phyloP scores from a whole-genome alignment of 345 rosid species.

The Sisymbrium irio region DNA sequence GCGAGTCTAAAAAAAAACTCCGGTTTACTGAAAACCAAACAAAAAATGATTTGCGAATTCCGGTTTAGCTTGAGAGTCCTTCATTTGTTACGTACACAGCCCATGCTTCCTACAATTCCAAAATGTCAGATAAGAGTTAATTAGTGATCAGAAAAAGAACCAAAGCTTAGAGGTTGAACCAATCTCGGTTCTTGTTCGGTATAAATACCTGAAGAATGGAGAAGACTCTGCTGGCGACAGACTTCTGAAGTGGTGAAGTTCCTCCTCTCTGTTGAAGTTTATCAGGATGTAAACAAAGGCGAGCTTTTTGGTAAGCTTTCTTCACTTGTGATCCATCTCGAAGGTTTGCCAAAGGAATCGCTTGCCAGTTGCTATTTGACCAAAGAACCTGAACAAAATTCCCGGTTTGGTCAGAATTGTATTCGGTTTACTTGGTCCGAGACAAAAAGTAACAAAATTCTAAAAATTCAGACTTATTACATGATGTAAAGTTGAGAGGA shows the following conservation, averaged over 20 bases:
- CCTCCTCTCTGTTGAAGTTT: constrained; percentile 85
- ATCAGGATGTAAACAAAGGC: constrained; percentile 93
- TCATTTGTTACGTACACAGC: constrained; percentile 56
- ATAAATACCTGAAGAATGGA: constrained; percentile 69
- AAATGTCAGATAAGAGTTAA: not conserved
- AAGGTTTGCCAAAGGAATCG: constrained; percentile 53
- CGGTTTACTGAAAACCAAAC: not conserved
- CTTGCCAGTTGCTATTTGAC: constrained; percentile 73
- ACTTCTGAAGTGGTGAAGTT: constrained; percentile 61
- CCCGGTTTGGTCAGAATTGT: not conserved
- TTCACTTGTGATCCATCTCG: constrained; percentile 71
- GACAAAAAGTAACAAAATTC: too few species aligned
- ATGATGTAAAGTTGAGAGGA: constrained; percentile 76
- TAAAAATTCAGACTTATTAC: constrained; percentile 40
- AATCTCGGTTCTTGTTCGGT: not conserved
- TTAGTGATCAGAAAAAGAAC: constrained; percentile 1
- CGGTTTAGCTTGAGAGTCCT: constrained; percentile 38
- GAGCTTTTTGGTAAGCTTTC: constrained; percentile 90
- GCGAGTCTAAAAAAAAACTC: not conserved
- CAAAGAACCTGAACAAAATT: constrained; percentile 57
- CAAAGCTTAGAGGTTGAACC: not conserved
- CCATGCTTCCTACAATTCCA: constrained; percentile 67
- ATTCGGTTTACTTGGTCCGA: not conserved
- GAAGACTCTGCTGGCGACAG: constrained; percentile 70
- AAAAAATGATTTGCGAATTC: not conserved